These are phyloP conservation scores for Neopestalotiopsis sp. DNA, from an alignment of 2,329 filamentous ascomycete genomes.

Conservation along the genomic window DNA sequence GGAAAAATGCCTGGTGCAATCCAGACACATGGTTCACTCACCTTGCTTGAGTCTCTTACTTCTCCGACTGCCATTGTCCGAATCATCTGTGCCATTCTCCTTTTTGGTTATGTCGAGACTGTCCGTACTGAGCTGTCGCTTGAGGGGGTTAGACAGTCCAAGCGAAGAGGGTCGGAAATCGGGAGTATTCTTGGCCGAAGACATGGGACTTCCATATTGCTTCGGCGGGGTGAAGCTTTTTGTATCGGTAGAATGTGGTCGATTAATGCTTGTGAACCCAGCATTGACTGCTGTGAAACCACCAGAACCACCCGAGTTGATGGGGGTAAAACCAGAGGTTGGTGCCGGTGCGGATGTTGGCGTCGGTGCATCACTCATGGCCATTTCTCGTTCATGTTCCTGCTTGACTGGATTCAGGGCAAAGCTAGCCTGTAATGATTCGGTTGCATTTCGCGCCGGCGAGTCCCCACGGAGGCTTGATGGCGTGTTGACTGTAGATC, in stretches of 20 bases:
- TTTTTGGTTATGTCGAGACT: constrained; percentile 54
- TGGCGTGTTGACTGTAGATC: constrained; percentile 64
- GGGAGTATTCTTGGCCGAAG: constrained; percentile 67
- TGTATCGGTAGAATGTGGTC: constrained; percentile 46
- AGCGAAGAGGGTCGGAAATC: constrained; percentile 64
- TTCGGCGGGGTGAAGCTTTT: constrained; percentile 68
- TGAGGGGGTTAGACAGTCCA: constrained; percentile 66
- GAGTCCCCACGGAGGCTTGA: constrained; percentile 67
- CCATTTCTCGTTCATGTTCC: constrained; percentile 52
- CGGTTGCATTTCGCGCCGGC: constrained; percentile 64
- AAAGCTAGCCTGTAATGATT: constrained; percentile 55
- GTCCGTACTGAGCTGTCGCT: constrained; percentile 75
- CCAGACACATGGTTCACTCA: constrained; percentile 44
- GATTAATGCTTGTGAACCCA: constrained; percentile 72
- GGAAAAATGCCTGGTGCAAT: background rate
- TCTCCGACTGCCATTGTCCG: constrained; percentile 73
- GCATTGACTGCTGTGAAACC: constrained; percentile 78
- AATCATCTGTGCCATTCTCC: constrained; percentile 60
- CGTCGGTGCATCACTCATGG: constrained; percentile 50
- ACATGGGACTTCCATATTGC: constrained; percentile 65
- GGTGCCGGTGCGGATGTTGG: constrained; percentile 28
- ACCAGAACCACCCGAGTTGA: constrained; percentile 62
- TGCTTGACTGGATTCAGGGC: constrained; percentile 44
- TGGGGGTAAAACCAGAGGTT: constrained; percentile 63
- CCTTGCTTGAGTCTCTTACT: constrained; percentile 94